Evolutionary conservation across 164 flowering plant species (phyloP).

Genomic region (Berberis vulgaris): DNA sequence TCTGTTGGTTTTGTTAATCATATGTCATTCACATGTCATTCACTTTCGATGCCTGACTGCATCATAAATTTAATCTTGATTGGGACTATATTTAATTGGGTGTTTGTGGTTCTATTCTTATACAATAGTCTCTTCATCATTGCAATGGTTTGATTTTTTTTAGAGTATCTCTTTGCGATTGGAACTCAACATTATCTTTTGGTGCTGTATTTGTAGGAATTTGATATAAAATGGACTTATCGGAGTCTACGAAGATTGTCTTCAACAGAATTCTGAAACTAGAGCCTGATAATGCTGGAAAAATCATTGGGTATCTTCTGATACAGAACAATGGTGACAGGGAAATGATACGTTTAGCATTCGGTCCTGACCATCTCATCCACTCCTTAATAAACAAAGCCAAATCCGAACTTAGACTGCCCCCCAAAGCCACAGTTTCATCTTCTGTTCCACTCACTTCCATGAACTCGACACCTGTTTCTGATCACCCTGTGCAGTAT

Average conservation of each 20-base stretch:
- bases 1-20: too few relatives aligned
- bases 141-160: background rate
- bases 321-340: slow-evolving; percentile 42
- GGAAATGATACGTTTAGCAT: slow-evolving; percentile 63
- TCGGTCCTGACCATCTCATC: slow-evolving; percentile 42
- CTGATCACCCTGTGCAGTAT: slow-evolving; percentile 34
- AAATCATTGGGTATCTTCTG: slow-evolving; percentile 57
- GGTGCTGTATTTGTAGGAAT: slow-evolving; percentile 7
- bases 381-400: slow-evolving; percentile 33
- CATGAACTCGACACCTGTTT: slow-evolving; percentile 15
- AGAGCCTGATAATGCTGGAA: slow-evolving; percentile 56
- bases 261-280: slow-evolving; percentile 39
- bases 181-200: background rate
- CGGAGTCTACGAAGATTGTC: slow-evolving; percentile 59
- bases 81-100: too few relatives aligned
- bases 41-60: too few relatives aligned
- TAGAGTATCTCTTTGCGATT: background rate
- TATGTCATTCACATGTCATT: too few relatives aligned
- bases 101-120: too few relatives aligned
- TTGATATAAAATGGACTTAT: slow-evolving; percentile 46
- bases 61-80: too few relatives aligned
- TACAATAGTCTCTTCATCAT: too few relatives aligned
- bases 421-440: slow-evolving; percentile 14
- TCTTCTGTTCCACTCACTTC: slow-evolving; percentile 26
- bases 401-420: slow-evolving; percentile 33